These are phyloP conservation scores for Umbelopsis isabellina DNA, from an alignment of 192 early-diverging fungal genomes.

Conservation along the genomic window DNA sequence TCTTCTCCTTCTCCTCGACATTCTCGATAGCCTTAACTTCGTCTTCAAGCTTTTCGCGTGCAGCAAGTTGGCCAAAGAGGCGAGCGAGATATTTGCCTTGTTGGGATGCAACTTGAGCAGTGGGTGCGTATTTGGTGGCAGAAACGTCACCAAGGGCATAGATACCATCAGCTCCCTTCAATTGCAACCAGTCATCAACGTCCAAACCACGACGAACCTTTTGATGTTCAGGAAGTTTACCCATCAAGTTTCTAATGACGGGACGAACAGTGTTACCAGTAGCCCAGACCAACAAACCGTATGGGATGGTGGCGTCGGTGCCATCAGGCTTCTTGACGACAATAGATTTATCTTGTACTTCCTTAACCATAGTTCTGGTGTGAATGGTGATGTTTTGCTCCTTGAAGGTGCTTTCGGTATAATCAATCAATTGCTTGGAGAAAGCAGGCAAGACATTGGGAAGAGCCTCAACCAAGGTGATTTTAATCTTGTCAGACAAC, in stretches of 20 bases:
- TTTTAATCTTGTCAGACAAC: conserved; percentile 73
- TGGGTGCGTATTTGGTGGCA: conserved; percentile 80
- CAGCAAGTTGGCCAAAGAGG: conserved; percentile 67
- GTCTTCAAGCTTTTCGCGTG: conserved; percentile 43
- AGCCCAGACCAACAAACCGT: conserved; percentile 85
- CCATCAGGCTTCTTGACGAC: conserved; percentile 69
- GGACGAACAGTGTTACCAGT: conserved; percentile 80
- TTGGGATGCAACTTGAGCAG: conserved; percentile 85
- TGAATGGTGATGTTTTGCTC: conserved; percentile 74
- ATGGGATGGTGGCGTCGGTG: conserved; percentile 64
- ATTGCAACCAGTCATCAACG: conserved; percentile 71
- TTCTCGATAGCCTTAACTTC: conserved; percentile 15
- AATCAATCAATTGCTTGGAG: conserved; percentile 76
- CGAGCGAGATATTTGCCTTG: conserved; percentile 87
- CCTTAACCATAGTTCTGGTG: conserved; percentile 81
- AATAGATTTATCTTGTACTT: conserved; percentile 74
- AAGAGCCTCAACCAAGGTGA: conserved; percentile 79
- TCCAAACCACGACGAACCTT: conserved; percentile 68
- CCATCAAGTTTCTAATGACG: conserved; percentile 68
- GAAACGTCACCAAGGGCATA: conserved; percentile 77
- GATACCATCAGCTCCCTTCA: conserved; percentile 64
- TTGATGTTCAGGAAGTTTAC: conserved; percentile 60
- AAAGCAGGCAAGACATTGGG: conserved; percentile 81
- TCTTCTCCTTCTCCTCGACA: conserved; percentile 31
- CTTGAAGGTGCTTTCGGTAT: conserved; percentile 79